Evolutionary conservation across 2,329 filamentous ascomycete genomes (phyloP).

Genomic region (Beauveria sp.): DNA sequence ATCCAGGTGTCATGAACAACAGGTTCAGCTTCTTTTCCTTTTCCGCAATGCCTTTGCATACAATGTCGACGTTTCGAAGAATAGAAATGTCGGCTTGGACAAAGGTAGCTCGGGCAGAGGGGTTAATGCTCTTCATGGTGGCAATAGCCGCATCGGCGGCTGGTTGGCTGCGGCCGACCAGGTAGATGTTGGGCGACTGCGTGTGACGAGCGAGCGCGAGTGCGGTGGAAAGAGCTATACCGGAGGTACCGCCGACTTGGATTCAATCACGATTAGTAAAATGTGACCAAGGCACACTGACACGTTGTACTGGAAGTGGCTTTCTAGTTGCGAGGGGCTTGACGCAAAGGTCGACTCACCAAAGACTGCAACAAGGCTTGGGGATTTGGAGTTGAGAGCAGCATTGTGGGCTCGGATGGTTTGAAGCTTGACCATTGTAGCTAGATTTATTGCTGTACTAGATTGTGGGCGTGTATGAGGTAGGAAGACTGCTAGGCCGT

Average conservation of each 20-base stretch:
- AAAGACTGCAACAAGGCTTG: not conserved
- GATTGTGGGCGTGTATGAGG: too few species aligned
- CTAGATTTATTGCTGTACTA: too few species aligned
- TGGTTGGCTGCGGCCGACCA: constrained; percentile 32
- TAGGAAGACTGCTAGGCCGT: too few species aligned
- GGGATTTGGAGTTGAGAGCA: not conserved
- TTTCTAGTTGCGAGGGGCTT: not conserved
- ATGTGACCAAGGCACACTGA: not conserved
- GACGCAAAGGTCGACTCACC: not conserved
- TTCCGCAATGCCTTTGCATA: constrained; percentile 33
- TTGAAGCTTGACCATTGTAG: not conserved
- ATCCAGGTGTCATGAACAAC: constrained; percentile 32
- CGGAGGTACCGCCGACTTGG: constrained; percentile 39
- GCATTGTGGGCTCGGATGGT: not conserved
- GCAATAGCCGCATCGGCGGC: constrained; percentile 18
- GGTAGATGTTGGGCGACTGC: constrained; percentile 36
- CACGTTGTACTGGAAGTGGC: too few species aligned
- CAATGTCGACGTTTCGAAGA: constrained; percentile 37
- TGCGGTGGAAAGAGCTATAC: constrained; percentile 40
- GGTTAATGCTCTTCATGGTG: not conserved
- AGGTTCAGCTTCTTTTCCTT: constrained; percentile 35
- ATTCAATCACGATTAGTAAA: not conserved
- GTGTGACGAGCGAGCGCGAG: constrained; percentile 34
- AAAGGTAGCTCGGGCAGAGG: constrained; percentile 25
- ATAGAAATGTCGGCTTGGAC: constrained; percentile 39